Evolutionary conservation across 441 rosid genomes (phyloP).

Genomic region (Syzygium syzygioides): DNA sequence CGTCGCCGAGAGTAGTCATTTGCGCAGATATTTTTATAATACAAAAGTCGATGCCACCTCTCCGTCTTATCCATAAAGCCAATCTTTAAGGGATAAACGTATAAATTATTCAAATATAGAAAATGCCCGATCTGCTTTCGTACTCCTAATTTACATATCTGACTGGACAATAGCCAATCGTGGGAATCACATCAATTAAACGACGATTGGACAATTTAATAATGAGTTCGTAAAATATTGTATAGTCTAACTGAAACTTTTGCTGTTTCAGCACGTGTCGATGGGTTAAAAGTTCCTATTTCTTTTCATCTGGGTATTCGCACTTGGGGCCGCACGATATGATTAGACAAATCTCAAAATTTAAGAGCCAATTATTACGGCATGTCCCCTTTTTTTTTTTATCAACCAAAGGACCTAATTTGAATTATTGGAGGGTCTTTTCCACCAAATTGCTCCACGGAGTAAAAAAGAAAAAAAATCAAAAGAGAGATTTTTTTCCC

Average conservation of each 20-base stretch:
- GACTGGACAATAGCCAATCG: not conserved
- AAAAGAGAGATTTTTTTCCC: not conserved
- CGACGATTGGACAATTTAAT: not conserved
- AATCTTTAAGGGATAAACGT: not conserved
- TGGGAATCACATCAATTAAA: not conserved
- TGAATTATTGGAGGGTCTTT: not conserved
- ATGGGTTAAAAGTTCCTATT: not conserved
- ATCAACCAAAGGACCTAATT: not conserved
- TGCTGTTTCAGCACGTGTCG: not conserved
- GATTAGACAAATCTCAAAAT: not conserved
- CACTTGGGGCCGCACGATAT: not conserved
- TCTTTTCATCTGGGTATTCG: not conserved
- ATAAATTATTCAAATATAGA: not conserved
- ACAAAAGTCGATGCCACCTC: not conserved
- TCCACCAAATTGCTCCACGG: not conserved
- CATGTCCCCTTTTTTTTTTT: not conserved
- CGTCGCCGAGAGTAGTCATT: not conserved
- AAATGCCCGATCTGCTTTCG: not conserved
- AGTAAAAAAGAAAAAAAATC: not conserved
- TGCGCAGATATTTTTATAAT: not conserved
- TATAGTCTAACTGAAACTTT: not conserved
- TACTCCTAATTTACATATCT: no score
- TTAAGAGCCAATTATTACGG: not conserved
- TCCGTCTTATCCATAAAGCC: not conserved
- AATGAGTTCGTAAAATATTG: not conserved